A percentile compares a stretch with the other conserved stretches of the same genome.
phyloP scores from a whole-genome alignment of 306 rosid genomes.

The Prunus padus region DNA sequence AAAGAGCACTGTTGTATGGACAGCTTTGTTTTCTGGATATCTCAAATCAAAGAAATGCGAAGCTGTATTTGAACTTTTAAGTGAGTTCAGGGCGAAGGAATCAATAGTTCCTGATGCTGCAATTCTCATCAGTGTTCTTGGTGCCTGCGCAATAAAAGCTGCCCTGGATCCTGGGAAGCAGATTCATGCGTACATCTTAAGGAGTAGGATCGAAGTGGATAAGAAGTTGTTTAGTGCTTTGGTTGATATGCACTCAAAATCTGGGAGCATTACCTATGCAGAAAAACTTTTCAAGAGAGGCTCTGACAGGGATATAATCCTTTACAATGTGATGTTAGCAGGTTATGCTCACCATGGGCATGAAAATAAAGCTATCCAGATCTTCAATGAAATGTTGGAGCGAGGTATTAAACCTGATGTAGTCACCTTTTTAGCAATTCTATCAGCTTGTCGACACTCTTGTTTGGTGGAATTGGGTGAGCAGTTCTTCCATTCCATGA shows the following conservation, averaged over 20 bases:
- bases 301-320: conserved; percentile 47
- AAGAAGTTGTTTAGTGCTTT: conserved; percentile 59
- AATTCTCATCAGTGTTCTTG: conserved; percentile 52
- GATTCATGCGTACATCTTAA: conserved; percentile 59
- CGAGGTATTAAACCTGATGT: conserved; percentile 53
- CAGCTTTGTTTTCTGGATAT: conserved; percentile 70
- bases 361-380: conserved; percentile 52
- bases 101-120: conserved; percentile 41
- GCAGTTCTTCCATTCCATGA: conserved; percentile 55
- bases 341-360: conserved; percentile 78
- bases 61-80: conserved; percentile 53
- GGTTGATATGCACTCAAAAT: conserved; percentile 85
- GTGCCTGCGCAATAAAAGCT: conserved; percentile 72
- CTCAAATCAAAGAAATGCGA: conserved; percentile 59
- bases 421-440: conserved; percentile 68
- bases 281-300: conserved; percentile 44
- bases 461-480: conserved; percentile 67
- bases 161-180: conserved; percentile 66
- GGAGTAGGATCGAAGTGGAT: conserved; percentile 42
- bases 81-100: conserved; percentile 43
- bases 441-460: conserved; percentile 71
- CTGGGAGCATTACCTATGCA: conserved; percentile 58
- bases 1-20: conserved; percentile 60
- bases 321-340: conserved; percentile 71
- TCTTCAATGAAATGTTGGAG: conserved; percentile 59